A percentile compares a stretch with the other conserved stretches of the same genome.
Evolutionary conservation across 495 filamentous ascomycete genomes (phyloP).

Genomic region (Tetracladium marchalianum): DNA sequence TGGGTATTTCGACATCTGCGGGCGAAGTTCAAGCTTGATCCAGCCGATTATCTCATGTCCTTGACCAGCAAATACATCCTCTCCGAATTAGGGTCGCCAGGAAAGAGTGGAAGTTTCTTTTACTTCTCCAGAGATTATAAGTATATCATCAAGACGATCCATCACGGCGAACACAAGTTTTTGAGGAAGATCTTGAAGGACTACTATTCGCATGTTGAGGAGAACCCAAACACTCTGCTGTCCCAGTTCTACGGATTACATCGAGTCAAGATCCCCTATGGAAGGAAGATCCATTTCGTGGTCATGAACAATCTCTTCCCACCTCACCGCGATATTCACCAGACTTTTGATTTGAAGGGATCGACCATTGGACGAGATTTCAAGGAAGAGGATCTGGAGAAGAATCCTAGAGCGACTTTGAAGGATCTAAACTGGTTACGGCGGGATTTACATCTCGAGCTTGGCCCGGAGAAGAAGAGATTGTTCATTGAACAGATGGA

Average conservation of each 20-base stretch:
- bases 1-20: conserved; percentile 97
- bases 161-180: conserved; percentile 92
- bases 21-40: conserved; percentile 81
- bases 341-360: conserved; percentile 96
- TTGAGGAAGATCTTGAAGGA: conserved; percentile 84
- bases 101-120: conserved; percentile 98
- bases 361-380: conserved; percentile 90
- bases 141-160: conserved; percentile 99
- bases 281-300: conserved; percentile 97
- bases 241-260: conserved; percentile 98
- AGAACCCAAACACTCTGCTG: conserved; percentile 91
- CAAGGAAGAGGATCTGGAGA: conserved; percentile 75
- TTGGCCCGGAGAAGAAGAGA: conserved; percentile 77
- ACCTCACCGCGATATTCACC: conserved; percentile 93
- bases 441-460: conserved; percentile 72
- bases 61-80: conserved; percentile 98
- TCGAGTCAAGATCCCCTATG: conserved; percentile 96
- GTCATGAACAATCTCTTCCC: conserved; percentile 99
- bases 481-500: conserved; percentile 83
- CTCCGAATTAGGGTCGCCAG: conserved; percentile 91
- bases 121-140: conserved; percentile 99
- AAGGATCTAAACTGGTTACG: conserved; percentile 98
- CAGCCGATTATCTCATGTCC: conserved; percentile 96
- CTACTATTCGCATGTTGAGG: conserved; percentile 87
- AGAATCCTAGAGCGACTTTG: conserved; percentile 84